Base-by-base conservation (phyloP, 2,329 filamentous ascomycete species). In the Ustilaginoidea virens region DNA sequence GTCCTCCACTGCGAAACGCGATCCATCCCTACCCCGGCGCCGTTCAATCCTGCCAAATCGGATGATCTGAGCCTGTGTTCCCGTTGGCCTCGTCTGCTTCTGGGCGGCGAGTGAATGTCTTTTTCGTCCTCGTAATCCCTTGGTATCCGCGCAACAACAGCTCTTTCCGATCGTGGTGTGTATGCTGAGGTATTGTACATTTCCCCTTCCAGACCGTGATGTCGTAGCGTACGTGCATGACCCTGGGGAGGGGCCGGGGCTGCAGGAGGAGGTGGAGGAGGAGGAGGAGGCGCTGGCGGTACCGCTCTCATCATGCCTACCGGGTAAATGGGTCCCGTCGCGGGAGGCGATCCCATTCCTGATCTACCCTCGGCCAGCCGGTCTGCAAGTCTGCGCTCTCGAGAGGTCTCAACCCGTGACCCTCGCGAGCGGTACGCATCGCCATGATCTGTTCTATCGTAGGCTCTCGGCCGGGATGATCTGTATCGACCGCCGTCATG, bases 311-410 rank as follows among this genome's bases (percentile, higher is more conserved):
- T 42, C 31, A 53, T 38, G 6, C 45, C 43, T 11, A 45, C 35
- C 33, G 39, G 34, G 4, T 47, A 48, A 7, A 51, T 44, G 7
- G 49, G 46, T 31, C 50, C 47, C 14, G 47, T 41, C 45, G 55
- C 51, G 3, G 47, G 39, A 31, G 53, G 48, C 7, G 49, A 43
- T 4, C 45, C 40, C 29, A 42, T 45, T 37, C 30, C 29, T 19
- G 38, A 37, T 13, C 59, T 55, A 30, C 47, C 48, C 29, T 64
- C 64, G 12, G 61, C 51, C 34, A 68, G 61, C 7, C 66, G 55
- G 23, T 62, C 61, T 4, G 63, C 65, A 7, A 66, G 52, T 14
- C 64, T 58, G 25, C 58, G 56, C 32, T 68, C 63, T 42, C 63
- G 52, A 4, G 63, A 63, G 12, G 17, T 24, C 11, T 45, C 51